Conservation (phyloP, 2,329 filamentous ascomycete species). For the Arthrobotrys entomopaga region DNA sequence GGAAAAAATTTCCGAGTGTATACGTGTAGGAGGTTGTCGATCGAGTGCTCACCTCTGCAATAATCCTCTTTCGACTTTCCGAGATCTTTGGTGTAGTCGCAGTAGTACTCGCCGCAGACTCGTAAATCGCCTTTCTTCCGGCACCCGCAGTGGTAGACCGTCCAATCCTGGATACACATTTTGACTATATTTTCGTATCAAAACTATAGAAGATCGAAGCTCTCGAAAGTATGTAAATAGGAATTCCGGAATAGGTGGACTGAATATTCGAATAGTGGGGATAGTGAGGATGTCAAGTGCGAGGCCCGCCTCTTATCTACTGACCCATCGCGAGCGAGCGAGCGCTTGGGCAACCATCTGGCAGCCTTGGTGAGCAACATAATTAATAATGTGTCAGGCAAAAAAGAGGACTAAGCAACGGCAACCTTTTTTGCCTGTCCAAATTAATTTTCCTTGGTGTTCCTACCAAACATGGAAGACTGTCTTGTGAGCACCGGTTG, state of each 20-base stretch:
- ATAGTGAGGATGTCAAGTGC: constrained; percentile 7
- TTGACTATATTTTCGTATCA: constrained; percentile 1
- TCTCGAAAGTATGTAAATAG: too few relatives aligned
- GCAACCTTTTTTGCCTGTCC: constrained; percentile 1
- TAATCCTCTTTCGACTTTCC: constrained; percentile 23
- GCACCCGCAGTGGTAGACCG: constrained; percentile 43
- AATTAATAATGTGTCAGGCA: constrained; percentile 22
- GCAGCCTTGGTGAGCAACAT: neutral
- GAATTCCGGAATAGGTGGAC: constrained; percentile 10
- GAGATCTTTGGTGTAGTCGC: constrained; percentile 40
- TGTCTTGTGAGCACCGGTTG: constrained; percentile 38
- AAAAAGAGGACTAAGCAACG: constrained; percentile 2
- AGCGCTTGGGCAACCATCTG: too few relatives aligned
- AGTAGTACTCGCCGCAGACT: constrained; percentile 42
- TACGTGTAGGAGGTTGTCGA: too few relatives aligned
- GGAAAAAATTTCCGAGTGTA: too few relatives aligned
- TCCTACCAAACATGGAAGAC: constrained; percentile 33
- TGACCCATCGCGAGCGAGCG: neutral
- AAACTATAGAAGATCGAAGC: neutral
- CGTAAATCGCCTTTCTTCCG: constrained; percentile 42
- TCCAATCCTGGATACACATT: constrained; percentile 52
- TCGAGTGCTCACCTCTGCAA: constrained; percentile 35
- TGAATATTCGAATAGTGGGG: neutral
- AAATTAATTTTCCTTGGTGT: constrained; percentile 13
- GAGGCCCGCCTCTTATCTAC: constrained; percentile 37